Percentiles rank a stretch among this genome's conserved stretches.
These are phyloP conservation scores for Coemansia nantahalensis DNA, from an alignment of 192 early-diverging fungal genomes.

Conservation along the genomic window DNA sequence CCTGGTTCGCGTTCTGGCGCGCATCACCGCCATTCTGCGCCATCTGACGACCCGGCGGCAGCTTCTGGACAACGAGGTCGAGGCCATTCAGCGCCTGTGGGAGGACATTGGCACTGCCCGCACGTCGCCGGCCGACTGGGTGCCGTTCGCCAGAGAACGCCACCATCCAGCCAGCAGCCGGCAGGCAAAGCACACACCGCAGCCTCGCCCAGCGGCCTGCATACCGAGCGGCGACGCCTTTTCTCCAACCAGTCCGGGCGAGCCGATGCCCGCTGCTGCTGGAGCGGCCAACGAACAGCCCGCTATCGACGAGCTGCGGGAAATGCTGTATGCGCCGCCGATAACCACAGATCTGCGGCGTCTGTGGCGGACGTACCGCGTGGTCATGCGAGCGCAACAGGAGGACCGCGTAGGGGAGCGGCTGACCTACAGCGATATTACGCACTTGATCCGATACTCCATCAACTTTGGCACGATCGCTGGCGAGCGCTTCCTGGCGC, in stretches of 20 bases:
- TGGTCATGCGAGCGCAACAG: background rate
- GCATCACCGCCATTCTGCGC: constrained; percentile 12
- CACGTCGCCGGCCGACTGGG: background rate
- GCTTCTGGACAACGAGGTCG: constrained; percentile 18
- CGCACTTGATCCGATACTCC: constrained; percentile 14
- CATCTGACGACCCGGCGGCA: constrained; percentile 7
- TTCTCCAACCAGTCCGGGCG: too few relatives aligned
- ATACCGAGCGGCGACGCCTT: too few relatives aligned
- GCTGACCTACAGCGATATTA: constrained; percentile 2
- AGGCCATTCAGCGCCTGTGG: constrained; percentile 19
- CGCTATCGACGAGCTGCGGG: constrained; percentile 6
- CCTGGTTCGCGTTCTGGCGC: constrained; percentile 14
- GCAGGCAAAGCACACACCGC: background rate
- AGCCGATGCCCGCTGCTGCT: too few relatives aligned
- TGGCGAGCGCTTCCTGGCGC: constrained; percentile 21
- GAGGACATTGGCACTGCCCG: constrained; percentile 3
- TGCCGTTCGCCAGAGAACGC: background rate
- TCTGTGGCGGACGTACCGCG: constrained; percentile 21
- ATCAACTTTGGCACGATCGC: constrained; percentile 12
- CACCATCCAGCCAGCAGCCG: background rate
- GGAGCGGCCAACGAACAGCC: background rate
- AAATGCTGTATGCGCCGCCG: constrained; percentile 4
- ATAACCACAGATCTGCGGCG: constrained; percentile 12
- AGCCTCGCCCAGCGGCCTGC: too few relatives aligned
- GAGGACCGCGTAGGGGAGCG: background rate